A percentile compares a stretch with the other conserved stretches of the same genome.
Evolutionary conservation across 495 filamentous ascomycete species (phyloP).

Genomic region (Lasiosphaeris hirsuta): DNA sequence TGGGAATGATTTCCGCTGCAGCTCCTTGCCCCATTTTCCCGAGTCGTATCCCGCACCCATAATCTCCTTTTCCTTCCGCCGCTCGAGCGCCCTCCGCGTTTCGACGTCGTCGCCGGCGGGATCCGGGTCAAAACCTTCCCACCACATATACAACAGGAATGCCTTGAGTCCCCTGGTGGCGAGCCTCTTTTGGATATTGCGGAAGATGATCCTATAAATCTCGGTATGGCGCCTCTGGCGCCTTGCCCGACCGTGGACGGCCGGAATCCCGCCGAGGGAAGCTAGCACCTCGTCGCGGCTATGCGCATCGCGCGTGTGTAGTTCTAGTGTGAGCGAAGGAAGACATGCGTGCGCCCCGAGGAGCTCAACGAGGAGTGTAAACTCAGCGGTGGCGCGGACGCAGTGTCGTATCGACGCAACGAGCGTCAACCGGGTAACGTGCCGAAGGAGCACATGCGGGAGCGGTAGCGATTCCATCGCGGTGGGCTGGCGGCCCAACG

Average conservation of each 20-base stretch:
- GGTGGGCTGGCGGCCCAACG: not conserved
- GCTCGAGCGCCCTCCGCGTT: not conserved
- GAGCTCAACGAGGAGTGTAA: not conserved
- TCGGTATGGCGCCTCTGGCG: not conserved
- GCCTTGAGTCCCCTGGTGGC: not conserved
- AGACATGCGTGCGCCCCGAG: not conserved
- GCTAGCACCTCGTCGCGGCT: not conserved
- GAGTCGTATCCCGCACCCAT: constrained; percentile 3
- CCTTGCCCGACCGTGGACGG: not conserved
- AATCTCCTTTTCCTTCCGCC: not conserved
- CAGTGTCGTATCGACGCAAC: not conserved
- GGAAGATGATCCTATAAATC: not conserved
- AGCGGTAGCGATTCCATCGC: too few relatives aligned
- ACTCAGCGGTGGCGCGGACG: not conserved
- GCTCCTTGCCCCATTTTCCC: constrained; percentile 2
- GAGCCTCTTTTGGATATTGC: not conserved
- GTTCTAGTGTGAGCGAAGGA: not conserved
- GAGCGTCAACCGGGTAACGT: not conserved
- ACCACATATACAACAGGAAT: not conserved
- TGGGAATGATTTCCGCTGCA: not conserved
- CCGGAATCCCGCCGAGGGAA: not conserved
- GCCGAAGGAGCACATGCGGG: not conserved
- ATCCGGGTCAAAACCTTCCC: not conserved
- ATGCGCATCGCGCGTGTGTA: not conserved
- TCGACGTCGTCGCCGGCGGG: not conserved